Evolutionary conservation across 108 stramenopile species (phyloP).

Genomic region (Nannochloropsis salina): DNA sequence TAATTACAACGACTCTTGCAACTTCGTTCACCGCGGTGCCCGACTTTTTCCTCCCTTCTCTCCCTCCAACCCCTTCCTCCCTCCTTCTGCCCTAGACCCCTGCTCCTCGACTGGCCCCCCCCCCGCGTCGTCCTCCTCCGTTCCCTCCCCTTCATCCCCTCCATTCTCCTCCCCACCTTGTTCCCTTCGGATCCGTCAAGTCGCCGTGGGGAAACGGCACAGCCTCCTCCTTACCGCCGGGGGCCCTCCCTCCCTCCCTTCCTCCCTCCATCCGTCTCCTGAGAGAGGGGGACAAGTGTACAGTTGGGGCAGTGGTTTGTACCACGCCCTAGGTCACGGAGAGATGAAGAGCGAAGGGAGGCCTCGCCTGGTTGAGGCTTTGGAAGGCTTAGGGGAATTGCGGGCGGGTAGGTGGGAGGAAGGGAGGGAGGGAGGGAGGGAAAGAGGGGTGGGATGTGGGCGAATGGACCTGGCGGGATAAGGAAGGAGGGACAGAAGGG

Average conservation of each 20-base stretch:
- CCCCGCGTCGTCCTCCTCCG: neutral
- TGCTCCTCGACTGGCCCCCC: neutral
- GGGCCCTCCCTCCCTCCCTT: neutral
- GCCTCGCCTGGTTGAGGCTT: neutral
- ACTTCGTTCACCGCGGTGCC: neutral
- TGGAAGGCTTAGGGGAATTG: constrained; percentile 16
- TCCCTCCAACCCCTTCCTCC: neutral
- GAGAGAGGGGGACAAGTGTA: neutral
- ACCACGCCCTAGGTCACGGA: neutral
- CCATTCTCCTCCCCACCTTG: neutral
- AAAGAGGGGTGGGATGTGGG: neutral
- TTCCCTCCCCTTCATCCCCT: neutral
- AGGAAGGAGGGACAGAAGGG: too few species aligned
- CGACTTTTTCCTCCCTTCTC: neutral
- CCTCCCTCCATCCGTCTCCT: neutral
- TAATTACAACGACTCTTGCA: neutral
- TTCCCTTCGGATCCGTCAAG: constrained; percentile 5
- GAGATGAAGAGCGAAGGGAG: neutral
- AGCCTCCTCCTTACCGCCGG: neutral
- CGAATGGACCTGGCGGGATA: too few species aligned
- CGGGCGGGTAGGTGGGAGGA: neutral
- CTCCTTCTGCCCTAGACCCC: neutral
- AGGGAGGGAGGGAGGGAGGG: neutral
- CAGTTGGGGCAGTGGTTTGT: constrained; percentile 5
- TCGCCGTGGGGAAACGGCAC: neutral